These are phyloP conservation scores for Botryosphaeria dothidea DNA, from an alignment of 2,329 filamentous ascomycete species.

Conservation along the genomic window DNA sequence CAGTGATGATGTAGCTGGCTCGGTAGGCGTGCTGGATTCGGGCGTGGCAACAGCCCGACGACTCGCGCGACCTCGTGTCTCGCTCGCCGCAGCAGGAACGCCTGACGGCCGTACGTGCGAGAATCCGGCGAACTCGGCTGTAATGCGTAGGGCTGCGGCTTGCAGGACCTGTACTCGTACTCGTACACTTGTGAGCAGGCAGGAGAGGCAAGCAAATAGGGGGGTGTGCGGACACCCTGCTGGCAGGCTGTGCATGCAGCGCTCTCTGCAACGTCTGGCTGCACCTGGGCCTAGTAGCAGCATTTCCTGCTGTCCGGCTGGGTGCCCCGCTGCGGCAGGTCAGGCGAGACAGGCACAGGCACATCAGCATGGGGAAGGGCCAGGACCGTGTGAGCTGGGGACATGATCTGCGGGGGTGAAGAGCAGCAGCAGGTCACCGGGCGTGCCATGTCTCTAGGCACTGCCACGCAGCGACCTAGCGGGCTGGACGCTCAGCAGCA, in stretches of 20 bases:
- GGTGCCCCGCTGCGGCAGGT: not conserved
- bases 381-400: not conserved
- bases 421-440: not conserved
- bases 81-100: not conserved
- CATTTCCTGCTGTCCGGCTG: too few species aligned
- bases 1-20: slow-evolving; percentile 1
- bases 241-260: too few species aligned
- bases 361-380: slow-evolving; percentile 1
- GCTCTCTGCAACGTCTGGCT: not conserved
- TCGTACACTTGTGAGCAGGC: not conserved
- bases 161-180: not conserved
- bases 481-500: not conserved
- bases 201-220: not conserved
- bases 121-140: not conserved
- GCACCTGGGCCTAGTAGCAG: too few species aligned
- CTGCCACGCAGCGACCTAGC: not conserved
- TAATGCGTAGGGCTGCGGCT: not conserved
- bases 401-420: not conserved
- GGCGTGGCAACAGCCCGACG: not conserved
- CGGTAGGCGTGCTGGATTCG: not conserved
- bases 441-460: not conserved
- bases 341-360: slow-evolving; percentile 4
- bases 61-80: not conserved
- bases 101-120: not conserved
- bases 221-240: not conserved